Conservation (phyloP, 352 stramenopile species). For the Pythium monospermum region DNA sequence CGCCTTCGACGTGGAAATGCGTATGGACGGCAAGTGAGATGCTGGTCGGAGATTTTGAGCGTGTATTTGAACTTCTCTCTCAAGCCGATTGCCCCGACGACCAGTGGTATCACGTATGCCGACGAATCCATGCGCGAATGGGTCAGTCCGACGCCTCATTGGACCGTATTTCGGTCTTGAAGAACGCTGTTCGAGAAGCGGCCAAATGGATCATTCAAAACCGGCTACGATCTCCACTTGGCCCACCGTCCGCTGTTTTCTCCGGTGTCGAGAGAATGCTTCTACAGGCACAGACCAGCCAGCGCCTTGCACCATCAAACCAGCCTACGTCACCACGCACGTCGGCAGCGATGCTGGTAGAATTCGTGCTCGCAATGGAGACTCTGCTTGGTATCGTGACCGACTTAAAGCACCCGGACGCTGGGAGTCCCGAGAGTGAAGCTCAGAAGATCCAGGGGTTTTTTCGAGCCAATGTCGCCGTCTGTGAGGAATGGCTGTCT, state of each 20-base stretch:
- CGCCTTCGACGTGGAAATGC: not conserved
- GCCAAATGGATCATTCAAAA: conserved; percentile 68
- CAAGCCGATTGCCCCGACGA: conserved; percentile 6
- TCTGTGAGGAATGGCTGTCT: conserved; percentile 25
- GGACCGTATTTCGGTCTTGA: conserved; percentile 8
- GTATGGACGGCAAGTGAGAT: conserved; percentile 13
- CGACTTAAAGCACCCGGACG: conserved; percentile 12
- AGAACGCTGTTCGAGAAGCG: conserved; percentile 33
- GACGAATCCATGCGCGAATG: conserved; percentile 15
- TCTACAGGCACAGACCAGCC: conserved; percentile 20
- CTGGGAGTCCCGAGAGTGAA: conserved; percentile 15
- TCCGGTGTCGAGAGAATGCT: conserved; percentile 66
- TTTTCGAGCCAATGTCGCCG: conserved; percentile 22
- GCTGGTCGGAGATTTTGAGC: conserved; percentile 19
- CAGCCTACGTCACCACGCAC: not conserved
- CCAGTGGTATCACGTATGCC: conserved; percentile 14
- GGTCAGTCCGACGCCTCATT: not conserved
- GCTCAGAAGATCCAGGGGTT: conserved; percentile 16
- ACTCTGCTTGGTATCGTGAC: conserved; percentile 7
- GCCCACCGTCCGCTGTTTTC: conserved; percentile 71
- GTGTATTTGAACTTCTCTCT: conserved; percentile 14
- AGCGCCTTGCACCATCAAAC: conserved; percentile 16
- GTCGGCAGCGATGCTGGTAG: conserved; percentile 10
- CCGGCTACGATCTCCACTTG: conserved; percentile 70
- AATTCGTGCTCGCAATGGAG: conserved; percentile 27